These are phyloP conservation scores for Eucalyptus urophylla DNA, from an alignment of 345 rosid genomes.

Conservation along the genomic window DNA sequence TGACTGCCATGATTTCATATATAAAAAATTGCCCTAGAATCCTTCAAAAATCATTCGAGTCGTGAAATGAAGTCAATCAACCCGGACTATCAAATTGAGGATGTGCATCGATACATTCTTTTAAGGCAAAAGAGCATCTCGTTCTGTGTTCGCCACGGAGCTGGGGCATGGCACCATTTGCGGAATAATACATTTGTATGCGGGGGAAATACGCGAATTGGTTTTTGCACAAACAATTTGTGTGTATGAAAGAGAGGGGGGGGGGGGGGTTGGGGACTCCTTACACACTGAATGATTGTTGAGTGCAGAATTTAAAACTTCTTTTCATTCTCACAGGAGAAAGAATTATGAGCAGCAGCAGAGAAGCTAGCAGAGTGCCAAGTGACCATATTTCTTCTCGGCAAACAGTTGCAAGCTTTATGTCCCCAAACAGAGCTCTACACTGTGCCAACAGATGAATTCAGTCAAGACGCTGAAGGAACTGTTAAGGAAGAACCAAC, in stretches of 20 bases:
- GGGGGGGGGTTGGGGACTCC: background rate
- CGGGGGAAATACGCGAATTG: too few species aligned
- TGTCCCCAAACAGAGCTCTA: constrained; percentile 49
- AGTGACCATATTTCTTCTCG: constrained; percentile 84
- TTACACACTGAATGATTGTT: background rate
- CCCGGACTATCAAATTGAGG: background rate
- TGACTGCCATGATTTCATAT: background rate
- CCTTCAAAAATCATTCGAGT: background rate
- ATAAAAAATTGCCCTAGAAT: background rate
- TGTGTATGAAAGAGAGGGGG: too few species aligned
- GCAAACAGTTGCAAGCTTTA: constrained; percentile 80
- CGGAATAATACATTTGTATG: too few species aligned
- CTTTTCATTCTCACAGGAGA: constrained; percentile 34
- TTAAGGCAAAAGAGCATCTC: background rate
- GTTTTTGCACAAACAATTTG: too few species aligned
- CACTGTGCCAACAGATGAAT: constrained; percentile 29
- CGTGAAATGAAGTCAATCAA: background rate
- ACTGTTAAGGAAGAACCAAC: constrained; percentile 21
- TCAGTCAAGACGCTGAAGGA: constrained; percentile 30
- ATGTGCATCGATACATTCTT: background rate
- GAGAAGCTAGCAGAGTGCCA: constrained; percentile 96
- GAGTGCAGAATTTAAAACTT: background rate
- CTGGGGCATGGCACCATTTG: too few species aligned
- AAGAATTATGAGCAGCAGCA: constrained; percentile 74
- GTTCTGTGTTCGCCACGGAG: too few species aligned